phyloP scores from a whole-genome alignment of 2,329 filamentous ascomycete genomes.

The Colletotrichum euphorbiae region DNA sequence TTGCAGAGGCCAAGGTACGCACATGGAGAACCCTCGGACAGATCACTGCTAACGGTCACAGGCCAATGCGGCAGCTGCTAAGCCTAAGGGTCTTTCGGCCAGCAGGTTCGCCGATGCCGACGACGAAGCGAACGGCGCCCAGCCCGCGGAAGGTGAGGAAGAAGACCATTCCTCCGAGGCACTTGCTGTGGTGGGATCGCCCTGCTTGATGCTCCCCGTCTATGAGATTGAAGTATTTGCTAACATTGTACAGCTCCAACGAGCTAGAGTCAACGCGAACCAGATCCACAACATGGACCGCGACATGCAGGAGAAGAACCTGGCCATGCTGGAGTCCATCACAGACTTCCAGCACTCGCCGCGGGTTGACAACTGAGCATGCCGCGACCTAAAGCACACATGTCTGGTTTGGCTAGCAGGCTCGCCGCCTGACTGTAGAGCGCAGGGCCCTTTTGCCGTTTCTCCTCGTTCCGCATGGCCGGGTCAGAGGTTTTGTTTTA shows the following conservation, averaged over 20 bases:
- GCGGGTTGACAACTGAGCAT: constrained; percentile 26
- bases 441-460: constrained; percentile 24
- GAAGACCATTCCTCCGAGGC: constrained; percentile 73
- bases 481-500: constrained; percentile 35
- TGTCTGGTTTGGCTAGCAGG: constrained; percentile 27
- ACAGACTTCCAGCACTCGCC: constrained; percentile 40
- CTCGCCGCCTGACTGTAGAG: constrained; percentile 25
- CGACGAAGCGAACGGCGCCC: constrained; percentile 49
- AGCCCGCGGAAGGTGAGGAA: constrained; percentile 67
- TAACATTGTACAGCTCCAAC: constrained; percentile 44
- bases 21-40: constrained; percentile 28
- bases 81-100: constrained; percentile 63
- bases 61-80: constrained; percentile 58
- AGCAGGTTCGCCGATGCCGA: constrained; percentile 64
- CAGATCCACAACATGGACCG: constrained; percentile 66
- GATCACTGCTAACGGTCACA: constrained; percentile 44
- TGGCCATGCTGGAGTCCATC: constrained; percentile 48
- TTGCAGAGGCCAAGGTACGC: constrained; percentile 70
- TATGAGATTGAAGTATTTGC: constrained; percentile 35
- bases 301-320: constrained; percentile 67
- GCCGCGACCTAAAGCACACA: not conserved
- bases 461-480: constrained; percentile 35
- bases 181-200: constrained; percentile 74
- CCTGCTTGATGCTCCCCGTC: constrained; percentile 57
- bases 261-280: constrained; percentile 55